phyloP scores from a whole-genome alignment of 192 early-diverging fungal genomes.

The Chytriomyces sp. region DNA sequence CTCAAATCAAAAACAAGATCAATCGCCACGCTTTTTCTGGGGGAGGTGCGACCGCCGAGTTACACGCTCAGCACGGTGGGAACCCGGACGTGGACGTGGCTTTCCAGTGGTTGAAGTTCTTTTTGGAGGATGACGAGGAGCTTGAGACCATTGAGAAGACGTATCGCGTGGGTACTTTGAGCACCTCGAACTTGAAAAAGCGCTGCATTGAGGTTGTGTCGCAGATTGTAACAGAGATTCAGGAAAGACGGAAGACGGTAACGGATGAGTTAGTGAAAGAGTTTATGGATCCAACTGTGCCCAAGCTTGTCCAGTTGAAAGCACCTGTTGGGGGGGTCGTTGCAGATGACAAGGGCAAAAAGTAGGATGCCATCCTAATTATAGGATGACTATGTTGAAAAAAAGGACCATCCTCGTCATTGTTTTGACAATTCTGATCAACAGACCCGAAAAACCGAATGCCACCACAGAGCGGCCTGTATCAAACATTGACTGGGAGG shows the following conservation, averaged over 20 bases:
- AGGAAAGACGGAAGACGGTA: conserved; percentile 54
- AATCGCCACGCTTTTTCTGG: conserved; percentile 94
- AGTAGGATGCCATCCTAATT: too few species aligned
- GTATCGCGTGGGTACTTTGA: conserved; percentile 83
- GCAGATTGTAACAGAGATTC: conserved; percentile 76
- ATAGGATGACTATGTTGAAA: too few species aligned
- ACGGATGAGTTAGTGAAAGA: conserved; percentile 43
- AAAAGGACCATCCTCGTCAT: too few species aligned
- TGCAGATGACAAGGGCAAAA: not conserved
- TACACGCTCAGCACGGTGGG: conserved; percentile 80
- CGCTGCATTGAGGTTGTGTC: conserved; percentile 83
- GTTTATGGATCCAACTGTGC: conserved; percentile 48
- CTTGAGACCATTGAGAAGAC: conserved; percentile 64
- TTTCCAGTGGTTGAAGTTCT: conserved; percentile 93
- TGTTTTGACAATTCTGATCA: too few species aligned
- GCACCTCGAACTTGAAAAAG: conserved; percentile 88
- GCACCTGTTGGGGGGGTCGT: not conserved
- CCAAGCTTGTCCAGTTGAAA: conserved; percentile 26
- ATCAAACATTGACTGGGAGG: too few species aligned
- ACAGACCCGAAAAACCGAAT: too few species aligned
- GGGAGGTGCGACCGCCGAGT: conserved; percentile 76
- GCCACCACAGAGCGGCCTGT: too few species aligned
- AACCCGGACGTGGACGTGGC: conserved; percentile 94
- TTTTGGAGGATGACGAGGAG: conserved; percentile 93
- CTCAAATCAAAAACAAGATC: conserved; percentile 98